Evolutionary conservation across 225 moss, liverwort and hornwort genomes (phyloP).

Genomic region (Bryum argenteum): DNA sequence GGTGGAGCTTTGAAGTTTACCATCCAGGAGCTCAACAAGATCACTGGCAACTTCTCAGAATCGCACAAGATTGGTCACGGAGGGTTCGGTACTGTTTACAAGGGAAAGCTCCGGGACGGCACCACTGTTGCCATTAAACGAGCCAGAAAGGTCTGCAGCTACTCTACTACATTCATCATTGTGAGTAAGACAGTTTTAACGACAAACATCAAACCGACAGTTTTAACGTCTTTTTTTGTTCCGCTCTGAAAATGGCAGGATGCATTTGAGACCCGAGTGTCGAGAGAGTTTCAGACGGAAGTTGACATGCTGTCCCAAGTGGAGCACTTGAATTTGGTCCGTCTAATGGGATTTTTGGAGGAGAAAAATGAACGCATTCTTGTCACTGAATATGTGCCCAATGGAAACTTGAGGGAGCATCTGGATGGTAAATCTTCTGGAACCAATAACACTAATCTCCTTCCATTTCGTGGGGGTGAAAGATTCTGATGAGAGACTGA

Average conservation of each 20-base stretch:
- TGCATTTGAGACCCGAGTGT: constrained; percentile 71
- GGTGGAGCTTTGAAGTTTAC: constrained; percentile 73
- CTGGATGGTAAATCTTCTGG: constrained; percentile 63
- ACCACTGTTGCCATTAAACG: constrained; percentile 86
- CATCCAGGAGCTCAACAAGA: constrained; percentile 78
- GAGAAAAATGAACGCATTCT: constrained; percentile 74
- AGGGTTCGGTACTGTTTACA: constrained; percentile 90
- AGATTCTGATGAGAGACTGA: too few relatives aligned
- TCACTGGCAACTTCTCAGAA: constrained; percentile 85
- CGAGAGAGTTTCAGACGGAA: constrained; percentile 72
- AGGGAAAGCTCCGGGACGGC: constrained; percentile 84
- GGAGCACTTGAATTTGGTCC: constrained; percentile 83
- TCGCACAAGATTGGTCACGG: constrained; percentile 95
- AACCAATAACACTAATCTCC: not conserved
- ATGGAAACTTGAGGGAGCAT: constrained; percentile 81
- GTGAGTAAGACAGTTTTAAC: too few relatives aligned
- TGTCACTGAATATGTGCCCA: constrained; percentile 79
- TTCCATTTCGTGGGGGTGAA: too few relatives aligned
- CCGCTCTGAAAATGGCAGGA: constrained; percentile 43
- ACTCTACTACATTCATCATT: too few relatives aligned
- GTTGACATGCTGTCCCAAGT: constrained; percentile 76
- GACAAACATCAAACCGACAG: too few relatives aligned
- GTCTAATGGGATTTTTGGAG: constrained; percentile 72
- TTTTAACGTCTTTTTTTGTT: too few relatives aligned
- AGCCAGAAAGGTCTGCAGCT: constrained; percentile 80